A percentile compares a stretch with the other conserved stretches of the same genome.
These are phyloP conservation scores for Suillus americanus DNA, from an alignment of 768 basidiomycete species.

Conservation along the genomic window DNA sequence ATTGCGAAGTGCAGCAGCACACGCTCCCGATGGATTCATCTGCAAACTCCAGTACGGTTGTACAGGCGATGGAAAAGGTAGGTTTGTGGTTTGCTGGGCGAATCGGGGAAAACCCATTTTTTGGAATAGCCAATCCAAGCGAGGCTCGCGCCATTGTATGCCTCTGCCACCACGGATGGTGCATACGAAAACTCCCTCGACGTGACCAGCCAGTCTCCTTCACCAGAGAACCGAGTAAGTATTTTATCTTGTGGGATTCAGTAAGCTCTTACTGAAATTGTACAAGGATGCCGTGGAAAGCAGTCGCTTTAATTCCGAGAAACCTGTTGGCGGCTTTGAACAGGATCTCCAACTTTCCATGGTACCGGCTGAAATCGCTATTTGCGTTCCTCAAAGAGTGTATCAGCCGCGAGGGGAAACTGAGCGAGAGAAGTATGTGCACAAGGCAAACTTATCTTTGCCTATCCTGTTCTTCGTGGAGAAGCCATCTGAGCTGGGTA, in stretches of 20 bases:
- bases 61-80: not conserved
- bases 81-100: not conserved
- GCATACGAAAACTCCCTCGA: not conserved
- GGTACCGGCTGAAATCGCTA: conserved; percentile 33
- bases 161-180: not conserved
- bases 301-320: not conserved
- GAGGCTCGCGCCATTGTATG: too few relatives aligned
- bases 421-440: conserved; percentile 71
- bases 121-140: not conserved
- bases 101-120: not conserved
- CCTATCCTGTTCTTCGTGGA: conserved; percentile 63
- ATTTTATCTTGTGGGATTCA: not conserved
- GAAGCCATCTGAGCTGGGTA: conserved; percentile 55
- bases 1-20: not conserved
- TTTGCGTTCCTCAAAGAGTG: conserved; percentile 63
- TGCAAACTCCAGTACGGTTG: not conserved
- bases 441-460: conserved; percentile 56
- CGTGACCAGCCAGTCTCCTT: not conserved
- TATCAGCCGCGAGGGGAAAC: conserved; percentile 72
- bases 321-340: conserved; percentile 12
- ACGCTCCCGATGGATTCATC: too few relatives aligned
- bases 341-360: conserved; percentile 8
- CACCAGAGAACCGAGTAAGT: not conserved
- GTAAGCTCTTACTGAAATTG: not conserved
- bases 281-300: not conserved